Evolutionary conservation across 2,329 filamentous ascomycete species (phyloP), one percentile per base, ranked within the genome.

Genomic region (Fusarium poae): DNA sequence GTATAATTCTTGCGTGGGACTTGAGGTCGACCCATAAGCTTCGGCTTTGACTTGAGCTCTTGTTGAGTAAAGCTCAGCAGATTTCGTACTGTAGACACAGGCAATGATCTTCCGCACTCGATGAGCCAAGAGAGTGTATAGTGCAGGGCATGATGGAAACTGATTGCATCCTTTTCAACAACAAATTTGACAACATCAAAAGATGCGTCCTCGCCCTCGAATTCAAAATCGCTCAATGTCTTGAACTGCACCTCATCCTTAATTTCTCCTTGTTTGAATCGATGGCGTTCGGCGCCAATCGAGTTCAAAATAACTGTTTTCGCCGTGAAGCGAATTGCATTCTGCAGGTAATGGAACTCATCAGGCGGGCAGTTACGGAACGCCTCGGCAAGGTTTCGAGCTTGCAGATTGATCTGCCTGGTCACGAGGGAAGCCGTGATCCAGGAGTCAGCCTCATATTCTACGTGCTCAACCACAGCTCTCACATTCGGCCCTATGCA

Each of bases 371-470:
- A 86, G 75, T 90, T 87, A 50, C 89, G 88, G 83, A 97, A 99
- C 0, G 96, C 90, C 72, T 97, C 92, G 0, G 94, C 90, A 60
- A 98, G 91, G 74, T 96, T 92, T 67, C 94, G 87, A 75, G 95
- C 97, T 37, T 98, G 86, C 55, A 93, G 89, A 77, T 98, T 98
- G 78, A 99, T 95, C 78, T 99, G 95, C 51, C 95, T 88, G 50
- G 96, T 97, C 60, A 99, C 92, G 51, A 98, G 85, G 9, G 94
- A 97, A 5, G 96, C 95, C 60, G 93, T 97, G 54, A 99, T 98
- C 96, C 96, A 99, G 21, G 93, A 92, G 80, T 99, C 97, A 3
- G 94, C 97, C 79, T 99, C 96, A 76, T 98, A 99, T 78, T 99
- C 97, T 32, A 99, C 92, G 77, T 99, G 96, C 76, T 98, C 96